Base-by-base conservation (phyloP, 495 filamentous ascomycete species). In the Aspergillus panamensis region DNA sequence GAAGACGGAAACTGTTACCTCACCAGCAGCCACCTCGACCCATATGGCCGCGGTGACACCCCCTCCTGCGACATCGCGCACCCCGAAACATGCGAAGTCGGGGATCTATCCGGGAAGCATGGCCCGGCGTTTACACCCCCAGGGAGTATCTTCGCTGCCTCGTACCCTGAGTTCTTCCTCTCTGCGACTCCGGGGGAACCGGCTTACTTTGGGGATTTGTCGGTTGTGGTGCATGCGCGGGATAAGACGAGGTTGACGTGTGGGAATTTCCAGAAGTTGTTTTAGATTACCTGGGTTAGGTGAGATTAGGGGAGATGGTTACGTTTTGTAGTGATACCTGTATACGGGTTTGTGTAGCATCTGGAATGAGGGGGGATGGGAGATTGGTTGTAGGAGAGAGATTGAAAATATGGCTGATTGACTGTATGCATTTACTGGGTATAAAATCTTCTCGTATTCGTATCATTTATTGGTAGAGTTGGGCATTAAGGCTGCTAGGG, bases 91-190 rank as follows among this genome's bases (percentile, higher is more conserved):
- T 96, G 92, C 77, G 84, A 95, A 70, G 84, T 89, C 25, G 92
- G 92, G 58, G 92, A 96, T 72, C 73, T 96, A 51, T 80, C 82
- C 61, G 92, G 92, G 64, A 96, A 96, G 78, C 81, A 91, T 64
- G 89, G 87, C 52, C 78, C 77, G 43, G 84, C 92, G 66, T 78
- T 70, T 35, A 71, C 60, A 21, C 76, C 76, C 6, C 21, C 40
- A 25, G 56, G 59, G 29, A 69, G 66, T 53, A 54, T 63, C 0
- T 85, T 73, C 70, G 62, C 61, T 12, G 64, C 63, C 44, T 74
- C 69, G 17, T 95, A 88, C 70, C 65, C 70, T 47, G 92, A 96
- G 69, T 65, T 73, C 30, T 96, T 85, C 75, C 69, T 86, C 14
- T 87, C 88, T 4, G 84, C 84, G 29, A 56, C 71, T 42, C 62